Evolutionary conservation across 257 asterid genomes (phyloP).

Genomic region (Echium plantagineum): DNA sequence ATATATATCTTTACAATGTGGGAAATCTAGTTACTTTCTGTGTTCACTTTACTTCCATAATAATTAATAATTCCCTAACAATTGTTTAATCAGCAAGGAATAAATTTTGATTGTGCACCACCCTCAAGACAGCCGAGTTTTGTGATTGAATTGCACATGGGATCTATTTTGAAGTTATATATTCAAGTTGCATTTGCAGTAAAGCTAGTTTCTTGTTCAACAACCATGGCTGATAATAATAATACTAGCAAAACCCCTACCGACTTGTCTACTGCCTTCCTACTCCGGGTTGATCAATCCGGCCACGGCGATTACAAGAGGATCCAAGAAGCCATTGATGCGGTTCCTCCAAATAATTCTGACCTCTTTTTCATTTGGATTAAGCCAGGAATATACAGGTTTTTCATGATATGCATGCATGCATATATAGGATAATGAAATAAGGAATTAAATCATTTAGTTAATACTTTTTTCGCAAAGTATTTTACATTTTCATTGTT

Average conservation of each 20-base stretch:
- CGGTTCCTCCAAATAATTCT: conserved; percentile 29
- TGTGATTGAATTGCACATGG: conserved; percentile 22
- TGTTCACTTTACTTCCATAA: conserved; percentile 24
- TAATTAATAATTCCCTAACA: conserved; percentile 11
- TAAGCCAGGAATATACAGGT: conserved; percentile 45
- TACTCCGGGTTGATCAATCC: conserved; percentile 37
- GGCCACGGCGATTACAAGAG: conserved; percentile 28
- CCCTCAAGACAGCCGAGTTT: conserved; percentile 4
- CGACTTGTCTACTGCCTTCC: conserved; percentile 27
- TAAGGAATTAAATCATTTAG: too few relatives aligned
- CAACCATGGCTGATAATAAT: conserved; percentile 13
- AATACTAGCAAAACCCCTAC: conserved; percentile 4
- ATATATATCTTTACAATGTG: neutral
- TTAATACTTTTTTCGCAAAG: too few relatives aligned
- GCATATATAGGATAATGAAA: too few relatives aligned
- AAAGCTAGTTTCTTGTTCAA: conserved; percentile 2
- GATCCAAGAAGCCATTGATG: conserved; percentile 43
- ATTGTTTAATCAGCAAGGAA: conserved; percentile 9
- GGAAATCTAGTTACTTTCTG: neutral
- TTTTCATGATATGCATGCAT: neutral
- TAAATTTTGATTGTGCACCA: conserved; percentile 4
- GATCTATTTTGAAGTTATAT: conserved; percentile 8
- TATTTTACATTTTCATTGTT: too few relatives aligned
- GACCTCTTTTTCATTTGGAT: conserved; percentile 26
- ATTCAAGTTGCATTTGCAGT: conserved; percentile 5